These are phyloP conservation scores for Pythium rhizo-oryzae DNA, from an alignment of 352 stramenopile genomes.

Conservation along the genomic window DNA sequence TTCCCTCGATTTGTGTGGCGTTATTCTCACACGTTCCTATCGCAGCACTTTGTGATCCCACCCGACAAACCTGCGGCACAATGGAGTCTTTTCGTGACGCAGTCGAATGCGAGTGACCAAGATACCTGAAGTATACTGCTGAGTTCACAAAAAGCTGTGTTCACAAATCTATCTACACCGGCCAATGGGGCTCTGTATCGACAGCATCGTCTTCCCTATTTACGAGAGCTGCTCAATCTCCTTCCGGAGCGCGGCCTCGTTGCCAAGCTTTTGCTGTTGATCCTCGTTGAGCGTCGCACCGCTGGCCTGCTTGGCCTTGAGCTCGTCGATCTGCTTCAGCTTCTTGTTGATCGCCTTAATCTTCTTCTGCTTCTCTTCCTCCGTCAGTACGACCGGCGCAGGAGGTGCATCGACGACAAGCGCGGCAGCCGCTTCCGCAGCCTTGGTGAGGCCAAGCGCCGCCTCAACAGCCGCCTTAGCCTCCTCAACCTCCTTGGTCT, in stretches of 20 bases:
- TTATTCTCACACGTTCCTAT: not conserved
- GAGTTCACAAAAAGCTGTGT: no score
- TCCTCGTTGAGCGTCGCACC: constrained; percentile 84
- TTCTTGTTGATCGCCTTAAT: constrained; percentile 85
- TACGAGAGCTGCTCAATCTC: constrained; percentile 67
- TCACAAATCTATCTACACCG: constrained; percentile 8
- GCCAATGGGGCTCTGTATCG: not conserved
- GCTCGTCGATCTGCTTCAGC: constrained; percentile 86
- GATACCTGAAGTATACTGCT: not conserved
- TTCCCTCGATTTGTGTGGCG: not conserved
- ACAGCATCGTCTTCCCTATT: constrained; percentile 1
- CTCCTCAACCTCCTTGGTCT: constrained; percentile 75
- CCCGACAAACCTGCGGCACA: constrained; percentile 29
- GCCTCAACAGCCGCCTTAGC: constrained; percentile 66
- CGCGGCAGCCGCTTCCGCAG: constrained; percentile 14
- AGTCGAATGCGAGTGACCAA: not conserved
- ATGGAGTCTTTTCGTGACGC: constrained; percentile 30
- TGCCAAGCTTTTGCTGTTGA: constrained; percentile 76
- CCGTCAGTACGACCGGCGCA: constrained; percentile 43
- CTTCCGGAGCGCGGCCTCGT: constrained; percentile 63
- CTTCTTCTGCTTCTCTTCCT: constrained; percentile 87
- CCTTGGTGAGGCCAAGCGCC: constrained; percentile 31
- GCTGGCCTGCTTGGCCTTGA: constrained; percentile 75
- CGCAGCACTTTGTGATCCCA: constrained; percentile 50
- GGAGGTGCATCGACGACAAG: constrained; percentile 20